These are phyloP conservation scores for Yarrowia sp. DNA, from an alignment of 805 yeast genomes.

Conservation along the genomic window DNA sequence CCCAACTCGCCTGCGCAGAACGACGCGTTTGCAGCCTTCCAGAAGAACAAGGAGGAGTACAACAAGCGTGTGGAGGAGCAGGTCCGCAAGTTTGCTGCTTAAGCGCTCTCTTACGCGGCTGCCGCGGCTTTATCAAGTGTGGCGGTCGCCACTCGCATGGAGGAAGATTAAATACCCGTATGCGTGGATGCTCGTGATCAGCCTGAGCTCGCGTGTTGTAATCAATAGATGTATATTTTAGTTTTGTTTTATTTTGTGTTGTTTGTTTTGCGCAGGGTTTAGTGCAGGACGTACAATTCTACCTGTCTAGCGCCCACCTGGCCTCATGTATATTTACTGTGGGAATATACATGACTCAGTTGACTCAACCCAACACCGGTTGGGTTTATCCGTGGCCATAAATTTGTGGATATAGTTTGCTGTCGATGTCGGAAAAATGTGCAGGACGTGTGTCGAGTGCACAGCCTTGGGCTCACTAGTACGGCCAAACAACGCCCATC, in stretches of 20 bases:
- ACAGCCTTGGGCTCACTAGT: too few relatives aligned
- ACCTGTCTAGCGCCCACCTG: too few relatives aligned
- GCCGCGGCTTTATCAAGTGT: too few relatives aligned
- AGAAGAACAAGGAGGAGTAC: slow-evolving; percentile 64
- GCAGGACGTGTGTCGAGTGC: not conserved
- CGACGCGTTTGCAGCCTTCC: slow-evolving; percentile 72
- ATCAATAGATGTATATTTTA: not conserved
- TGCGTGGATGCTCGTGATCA: not conserved
- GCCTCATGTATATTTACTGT: too few relatives aligned
- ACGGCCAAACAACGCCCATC: too few relatives aligned
- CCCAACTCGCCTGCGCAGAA: slow-evolving; percentile 97
- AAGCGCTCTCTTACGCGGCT: too few relatives aligned
- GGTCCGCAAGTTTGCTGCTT: slow-evolving; percentile 60
- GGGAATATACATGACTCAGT: slow-evolving; percentile 26
- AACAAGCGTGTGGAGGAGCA: slow-evolving; percentile 78
- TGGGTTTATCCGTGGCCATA: slow-evolving; percentile 11
- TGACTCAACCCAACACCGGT: slow-evolving; percentile 14
- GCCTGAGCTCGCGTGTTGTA: not conserved
- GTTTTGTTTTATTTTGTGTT: not conserved
- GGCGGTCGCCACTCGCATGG: not conserved
- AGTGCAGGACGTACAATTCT: too few relatives aligned
- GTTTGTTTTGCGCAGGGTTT: too few relatives aligned
- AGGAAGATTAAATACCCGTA: not conserved
- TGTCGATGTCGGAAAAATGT: slow-evolving; percentile 20
- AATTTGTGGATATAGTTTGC: slow-evolving; percentile 11